phyloP scores from a whole-genome alignment of 1,139 yeast genomes.

The Petasospora fabianii region DNA sequence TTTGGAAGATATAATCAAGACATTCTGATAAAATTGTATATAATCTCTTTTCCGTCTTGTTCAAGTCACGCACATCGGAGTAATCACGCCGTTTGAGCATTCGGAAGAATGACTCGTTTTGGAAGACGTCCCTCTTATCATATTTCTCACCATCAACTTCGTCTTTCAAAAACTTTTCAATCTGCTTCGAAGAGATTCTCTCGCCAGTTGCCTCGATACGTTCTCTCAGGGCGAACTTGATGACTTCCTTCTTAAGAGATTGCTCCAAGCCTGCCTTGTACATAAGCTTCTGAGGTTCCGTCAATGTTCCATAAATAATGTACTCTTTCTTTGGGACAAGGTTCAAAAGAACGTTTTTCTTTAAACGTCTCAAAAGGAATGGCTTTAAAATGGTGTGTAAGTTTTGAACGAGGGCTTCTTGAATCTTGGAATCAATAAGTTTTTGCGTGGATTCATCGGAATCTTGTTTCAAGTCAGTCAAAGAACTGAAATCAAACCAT shows the following conservation, averaged over 20 bases:
- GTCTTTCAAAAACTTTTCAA: constrained; percentile 39
- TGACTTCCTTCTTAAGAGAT: constrained; percentile 39
- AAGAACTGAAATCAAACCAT: constrained; percentile 78
- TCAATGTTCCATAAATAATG: constrained; percentile 67
- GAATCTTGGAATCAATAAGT: constrained; percentile 60
- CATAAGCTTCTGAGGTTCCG: constrained; percentile 58
- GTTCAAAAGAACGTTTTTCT: constrained; percentile 60
- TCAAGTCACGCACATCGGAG: neutral
- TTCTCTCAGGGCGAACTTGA: constrained; percentile 45
- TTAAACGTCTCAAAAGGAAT: constrained; percentile 76
- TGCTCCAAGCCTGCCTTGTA: constrained; percentile 57
- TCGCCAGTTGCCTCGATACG: constrained; percentile 37
- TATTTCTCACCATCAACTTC: constrained; percentile 30
- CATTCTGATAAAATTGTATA: constrained; percentile 27
- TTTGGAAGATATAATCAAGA: constrained; percentile 35
- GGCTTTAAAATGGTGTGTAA: constrained; percentile 88
- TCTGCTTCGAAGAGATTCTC: constrained; percentile 29
- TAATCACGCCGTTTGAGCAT: constrained; percentile 12
- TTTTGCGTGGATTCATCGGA: constrained; percentile 33
- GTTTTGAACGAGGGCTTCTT: constrained; percentile 60
- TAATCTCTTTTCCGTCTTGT: constrained; percentile 11
- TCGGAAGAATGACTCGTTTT: constrained; percentile 13
- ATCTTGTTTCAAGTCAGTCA: constrained; percentile 38
- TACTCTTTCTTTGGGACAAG: constrained; percentile 91
- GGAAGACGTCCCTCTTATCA: constrained; percentile 8